Conservation (phyloP, 2,329 filamentous ascomycete species). For the Trichoderma breve region DNA sequence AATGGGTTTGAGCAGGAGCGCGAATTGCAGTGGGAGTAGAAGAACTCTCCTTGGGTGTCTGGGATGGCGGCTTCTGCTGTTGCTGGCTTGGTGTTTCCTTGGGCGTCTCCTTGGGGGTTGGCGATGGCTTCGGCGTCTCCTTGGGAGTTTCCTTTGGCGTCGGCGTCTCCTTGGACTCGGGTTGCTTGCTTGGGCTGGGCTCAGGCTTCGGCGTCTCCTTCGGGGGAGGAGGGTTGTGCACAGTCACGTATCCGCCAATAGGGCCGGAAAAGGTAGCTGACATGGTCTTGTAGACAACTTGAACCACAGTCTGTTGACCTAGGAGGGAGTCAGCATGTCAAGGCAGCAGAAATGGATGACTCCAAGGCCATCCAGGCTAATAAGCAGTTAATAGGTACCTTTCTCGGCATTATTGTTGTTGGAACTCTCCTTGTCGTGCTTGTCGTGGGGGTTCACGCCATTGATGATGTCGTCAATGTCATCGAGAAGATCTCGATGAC, state of each 20-base stretch:
- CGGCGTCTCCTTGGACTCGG: not conserved
- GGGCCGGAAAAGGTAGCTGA: slow-evolving; percentile 41
- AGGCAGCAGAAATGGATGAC: not conserved
- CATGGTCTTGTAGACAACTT: slow-evolving; percentile 44
- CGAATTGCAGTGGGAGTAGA: slow-evolving; percentile 12
- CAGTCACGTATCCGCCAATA: slow-evolving; percentile 43
- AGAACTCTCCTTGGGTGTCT: slow-evolving; percentile 1
- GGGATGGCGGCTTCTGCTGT: not conserved
- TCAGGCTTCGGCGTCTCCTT: slow-evolving; percentile 11
- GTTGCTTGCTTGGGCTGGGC: slow-evolving; percentile 17
- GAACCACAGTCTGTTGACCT: slow-evolving; percentile 27
- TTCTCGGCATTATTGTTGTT: not conserved
- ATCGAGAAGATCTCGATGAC: slow-evolving; percentile 29
- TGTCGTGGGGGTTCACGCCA: slow-evolving; percentile 19
- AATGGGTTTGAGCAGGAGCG: slow-evolving; percentile 21
- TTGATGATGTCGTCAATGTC: slow-evolving; percentile 30
- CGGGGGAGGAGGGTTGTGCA: slow-evolving; percentile 25
- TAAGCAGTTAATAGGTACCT: not conserved
- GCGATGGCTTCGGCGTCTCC: slow-evolving; percentile 8
- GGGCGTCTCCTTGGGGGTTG: slow-evolving; percentile 21
- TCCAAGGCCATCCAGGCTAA: not conserved
- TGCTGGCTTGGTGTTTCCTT: slow-evolving; percentile 22
- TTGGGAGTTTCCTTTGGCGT: slow-evolving; percentile 21
- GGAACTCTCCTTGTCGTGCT: not conserved
- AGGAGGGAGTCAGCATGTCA: not conserved